Base-by-base conservation (phyloP, 768 basidiomycete species). In the Chalciporus sphaerocephalus region DNA sequence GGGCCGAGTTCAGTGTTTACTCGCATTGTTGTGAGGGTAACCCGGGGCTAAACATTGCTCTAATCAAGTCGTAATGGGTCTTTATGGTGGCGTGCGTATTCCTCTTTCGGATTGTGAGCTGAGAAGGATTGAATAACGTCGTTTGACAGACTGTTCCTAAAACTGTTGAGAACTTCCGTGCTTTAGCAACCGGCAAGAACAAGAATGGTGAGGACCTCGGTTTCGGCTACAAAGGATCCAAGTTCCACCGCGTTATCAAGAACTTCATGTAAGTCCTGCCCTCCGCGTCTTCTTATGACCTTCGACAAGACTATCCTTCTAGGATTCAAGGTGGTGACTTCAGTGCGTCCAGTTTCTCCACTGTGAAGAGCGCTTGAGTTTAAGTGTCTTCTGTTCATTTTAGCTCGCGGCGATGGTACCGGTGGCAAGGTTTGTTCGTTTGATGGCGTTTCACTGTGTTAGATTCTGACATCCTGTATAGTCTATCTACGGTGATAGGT, bases 241-340 rank as follows among this genome's bases (percentile, higher is more conserved):
- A 84, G 56, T 99, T 99, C 82, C 95, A 99, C 71, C 87, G 94
- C 62, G 81, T 97, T 50, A 95, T 96, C 66, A 89, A 91, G 69
- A 74, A 87, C 58, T 95, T 95, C 70, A 95, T 95, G 92, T 84
- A 44, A 57, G 79, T 58, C 24, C 5, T 7, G 6, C 27, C 10
- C 30, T 20, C 13, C 5, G 25, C 4, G 11, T 6, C 25, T 21
- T 22, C 10, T 53, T 8, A 47, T n/a, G n/a, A n/a, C n/a, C n/a
- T n/a, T n/a, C n/a, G n/a, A n/a, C 34, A 48, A 8, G 5, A 25
- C 8, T 20, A 40, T 32, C 24, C 47, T 54, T 21, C 27, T 50
- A 90, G 89, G 90, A 92, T 95, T 57, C 94, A 97, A 72, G 94
- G 94, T 59, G 95, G 95, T 70, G 95, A 97, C 72, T 99, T 97